Base-by-base conservation (phyloP, 106 monocot species). In the Vanilla planifolia region DNA sequence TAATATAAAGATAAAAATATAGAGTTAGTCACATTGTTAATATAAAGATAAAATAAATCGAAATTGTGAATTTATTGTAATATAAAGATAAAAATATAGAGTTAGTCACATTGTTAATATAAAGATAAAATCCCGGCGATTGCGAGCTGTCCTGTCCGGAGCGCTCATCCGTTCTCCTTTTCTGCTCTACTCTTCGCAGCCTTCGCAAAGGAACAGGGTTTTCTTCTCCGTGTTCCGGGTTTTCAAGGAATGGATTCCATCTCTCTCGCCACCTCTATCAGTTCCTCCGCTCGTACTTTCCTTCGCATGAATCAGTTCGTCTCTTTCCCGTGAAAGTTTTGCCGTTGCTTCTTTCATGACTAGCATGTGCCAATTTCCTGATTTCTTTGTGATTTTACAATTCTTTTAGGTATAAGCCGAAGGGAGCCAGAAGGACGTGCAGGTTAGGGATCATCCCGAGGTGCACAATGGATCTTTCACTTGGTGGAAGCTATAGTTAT, bases 401-500 rank as follows among this genome's bases (percentile, higher is more conserved):
- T 42, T 60, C 15, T 11, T 50, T 66, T 19, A 33, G 15, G 20
- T 65, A 61, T 15, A 77, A 35, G 17, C 28, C n/a, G 21, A 71
- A 52, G 43, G 66, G 34, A n/a, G 19, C 3, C 46, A 70, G 69
- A 24, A 47, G 59, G 33, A 22, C 29, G 23, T 20, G 32, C 26
- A 33, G 33, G 4, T 16, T 33, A 50, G 65, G 37, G 25, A 27
- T 21, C 0, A 67, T 36, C 25, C 22, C 64, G 5, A 60, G 55
- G 36, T 77, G 71, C 36, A 44, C 66, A 27, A 65, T 66, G 66
- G 71, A 66, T 55, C 61, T 67, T 59, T 43, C 77, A 8, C 42
- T 77, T 30, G 77, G 77, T 32, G 77, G 61, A 27, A 64, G 77
- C 60, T 53, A 43, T 36, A 55, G 35, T 19, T 67, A 66, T 41